Evolutionary conservation across 2,329 filamentous ascomycete genomes (phyloP).

Genomic region (Apiospora pterosperma): DNA sequence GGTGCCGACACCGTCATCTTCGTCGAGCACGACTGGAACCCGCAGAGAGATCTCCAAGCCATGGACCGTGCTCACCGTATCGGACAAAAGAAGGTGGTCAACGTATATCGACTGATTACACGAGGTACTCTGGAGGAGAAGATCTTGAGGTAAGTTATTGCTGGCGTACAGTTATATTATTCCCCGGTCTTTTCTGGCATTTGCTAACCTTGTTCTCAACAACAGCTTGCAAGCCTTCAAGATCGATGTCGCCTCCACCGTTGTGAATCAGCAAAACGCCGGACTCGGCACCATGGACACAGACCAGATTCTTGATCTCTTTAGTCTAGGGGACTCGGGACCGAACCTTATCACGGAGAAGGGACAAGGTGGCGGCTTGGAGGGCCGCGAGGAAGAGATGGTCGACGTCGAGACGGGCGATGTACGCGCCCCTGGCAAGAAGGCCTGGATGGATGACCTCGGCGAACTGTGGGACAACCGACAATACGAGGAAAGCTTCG

Average conservation of each 20-base stretch:
- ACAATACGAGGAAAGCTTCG: conserved; percentile 98
- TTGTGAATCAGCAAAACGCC: conserved; percentile 98
- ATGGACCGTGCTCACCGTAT: conserved; percentile 99
- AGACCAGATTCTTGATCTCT: conserved; percentile 94
- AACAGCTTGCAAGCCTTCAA: conserved; percentile 89
- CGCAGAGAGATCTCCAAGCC: conserved; percentile 95
- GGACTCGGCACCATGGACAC: conserved; percentile 93
- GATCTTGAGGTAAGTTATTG: conserved; percentile 62
- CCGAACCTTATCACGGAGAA: conserved; percentile 63
- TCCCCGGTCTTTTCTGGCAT: not conserved
- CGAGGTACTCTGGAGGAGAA: conserved; percentile 96
- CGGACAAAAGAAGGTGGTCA: conserved; percentile 99
- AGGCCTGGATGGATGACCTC: conserved; percentile 89
- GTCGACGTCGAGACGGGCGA: conserved; percentile 91
- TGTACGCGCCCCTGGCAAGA: conserved; percentile 91
- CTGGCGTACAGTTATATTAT: not conserved
- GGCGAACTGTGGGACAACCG: conserved; percentile 96
- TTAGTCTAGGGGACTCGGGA: conserved; percentile 81
- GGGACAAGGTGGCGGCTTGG: conserved; percentile 50
- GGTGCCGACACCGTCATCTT: conserved; percentile 99
- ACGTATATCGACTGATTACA: conserved; percentile 95
- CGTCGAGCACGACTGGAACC: conserved; percentile 99
- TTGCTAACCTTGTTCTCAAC: not conserved
- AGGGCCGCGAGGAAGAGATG: conserved; percentile 76
- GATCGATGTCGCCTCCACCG: conserved; percentile 95